A percentile compares a stretch with the other conserved stretches of the same genome.
These are phyloP conservation scores for Aurifilum marmelostoma DNA, from an alignment of 2,329 filamentous ascomycete genomes.

Conservation along the genomic window DNA sequence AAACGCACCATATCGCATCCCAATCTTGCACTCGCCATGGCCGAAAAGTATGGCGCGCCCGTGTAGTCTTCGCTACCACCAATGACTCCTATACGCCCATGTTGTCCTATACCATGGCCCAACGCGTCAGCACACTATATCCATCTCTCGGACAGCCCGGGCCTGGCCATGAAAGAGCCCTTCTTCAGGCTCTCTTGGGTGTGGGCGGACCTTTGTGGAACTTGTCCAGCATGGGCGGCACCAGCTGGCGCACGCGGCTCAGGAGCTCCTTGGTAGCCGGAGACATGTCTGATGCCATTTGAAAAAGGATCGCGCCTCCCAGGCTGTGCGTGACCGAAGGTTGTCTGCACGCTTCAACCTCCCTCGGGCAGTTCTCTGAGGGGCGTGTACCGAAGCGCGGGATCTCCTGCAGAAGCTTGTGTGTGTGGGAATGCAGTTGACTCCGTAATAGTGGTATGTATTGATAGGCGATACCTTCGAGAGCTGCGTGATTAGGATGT, in stretches of 20 bases:
- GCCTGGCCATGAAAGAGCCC: neutral
- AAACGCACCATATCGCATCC: constrained; percentile 84
- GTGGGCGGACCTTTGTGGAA: constrained; percentile 84
- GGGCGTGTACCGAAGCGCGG: neutral
- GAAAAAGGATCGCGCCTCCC: neutral
- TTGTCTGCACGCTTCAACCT: neutral
- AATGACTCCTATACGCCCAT: constrained; percentile 90
- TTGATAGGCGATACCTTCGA: neutral
- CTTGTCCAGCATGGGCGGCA: constrained; percentile 91
- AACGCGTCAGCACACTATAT: constrained; percentile 18
- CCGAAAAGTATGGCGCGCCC: constrained; percentile 95
- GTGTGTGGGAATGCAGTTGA: neutral
- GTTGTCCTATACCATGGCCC: constrained; percentile 66
- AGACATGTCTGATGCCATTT: constrained; percentile 57
- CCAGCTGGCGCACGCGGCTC: constrained; percentile 80
- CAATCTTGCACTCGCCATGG: constrained; percentile 90
- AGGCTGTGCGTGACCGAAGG: neutral
- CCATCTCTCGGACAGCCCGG: neutral
- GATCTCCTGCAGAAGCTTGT: neutral
- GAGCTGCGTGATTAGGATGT: neutral
- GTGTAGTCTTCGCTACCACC: constrained; percentile 96
- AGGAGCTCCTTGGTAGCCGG: constrained; percentile 75
- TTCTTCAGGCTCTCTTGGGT: neutral
- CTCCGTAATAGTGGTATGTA: neutral
- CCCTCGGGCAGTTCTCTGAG: neutral